Conservation (phyloP, 2,329 filamentous ascomycete genomes). For the Exophiala calicioides region DNA sequence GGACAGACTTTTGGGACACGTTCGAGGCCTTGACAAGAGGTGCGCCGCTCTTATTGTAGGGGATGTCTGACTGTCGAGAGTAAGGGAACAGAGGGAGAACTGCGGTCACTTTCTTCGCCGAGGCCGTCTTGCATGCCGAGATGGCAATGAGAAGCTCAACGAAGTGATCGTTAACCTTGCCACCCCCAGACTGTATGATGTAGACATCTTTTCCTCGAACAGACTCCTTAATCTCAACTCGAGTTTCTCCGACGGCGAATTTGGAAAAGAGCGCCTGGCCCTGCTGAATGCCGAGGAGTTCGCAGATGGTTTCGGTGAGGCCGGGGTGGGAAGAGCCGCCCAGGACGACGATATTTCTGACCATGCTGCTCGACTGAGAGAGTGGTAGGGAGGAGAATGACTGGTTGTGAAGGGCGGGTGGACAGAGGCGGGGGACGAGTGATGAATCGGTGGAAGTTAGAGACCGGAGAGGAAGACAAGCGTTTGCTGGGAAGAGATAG, state of each 20-base stretch:
- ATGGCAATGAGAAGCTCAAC: slow-evolving; percentile 98
- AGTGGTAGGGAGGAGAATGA: background rate
- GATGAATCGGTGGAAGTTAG: background rate
- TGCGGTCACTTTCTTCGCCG: slow-evolving; percentile 87
- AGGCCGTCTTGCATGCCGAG: slow-evolving; percentile 94
- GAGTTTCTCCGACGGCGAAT: slow-evolving; percentile 92
- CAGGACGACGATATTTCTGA: slow-evolving; percentile 91
- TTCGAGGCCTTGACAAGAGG: slow-evolving; percentile 72
- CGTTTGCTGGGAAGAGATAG: background rate
- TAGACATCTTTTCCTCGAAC: slow-evolving; percentile 98
- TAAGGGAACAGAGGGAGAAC: slow-evolving; percentile 96
- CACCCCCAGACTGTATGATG: slow-evolving; percentile 92
- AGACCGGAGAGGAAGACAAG: background rate
- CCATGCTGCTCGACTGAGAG: slow-evolving; percentile 58
- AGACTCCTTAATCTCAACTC: slow-evolving; percentile 93
- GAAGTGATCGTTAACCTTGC: slow-evolving; percentile 92
- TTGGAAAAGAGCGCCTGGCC: slow-evolving; percentile 83
- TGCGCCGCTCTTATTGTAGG: slow-evolving; percentile 93
- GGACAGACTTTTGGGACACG: slow-evolving; percentile 37
- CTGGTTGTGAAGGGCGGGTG: background rate
- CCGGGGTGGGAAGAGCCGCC: slow-evolving; percentile 90
- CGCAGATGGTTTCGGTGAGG: slow-evolving; percentile 83
- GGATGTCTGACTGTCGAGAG: slow-evolving; percentile 91
- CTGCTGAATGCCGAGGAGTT: slow-evolving; percentile 80
- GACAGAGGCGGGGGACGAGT: background rate